Conservation (phyloP, 768 basidiomycete species). For the Leccinellum luteum region DNA sequence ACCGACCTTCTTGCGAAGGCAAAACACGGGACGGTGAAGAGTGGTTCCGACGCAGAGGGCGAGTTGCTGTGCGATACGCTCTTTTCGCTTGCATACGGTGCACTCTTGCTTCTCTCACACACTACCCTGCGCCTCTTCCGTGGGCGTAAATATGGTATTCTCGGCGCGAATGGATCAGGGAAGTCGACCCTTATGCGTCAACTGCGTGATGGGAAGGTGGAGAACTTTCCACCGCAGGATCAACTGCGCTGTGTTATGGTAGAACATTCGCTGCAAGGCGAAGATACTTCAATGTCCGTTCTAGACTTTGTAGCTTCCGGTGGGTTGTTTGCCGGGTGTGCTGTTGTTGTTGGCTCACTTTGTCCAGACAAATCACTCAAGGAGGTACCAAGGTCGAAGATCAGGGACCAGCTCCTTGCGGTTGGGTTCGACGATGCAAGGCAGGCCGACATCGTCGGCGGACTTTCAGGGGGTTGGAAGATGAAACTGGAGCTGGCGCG, state of each 20-base stretch:
- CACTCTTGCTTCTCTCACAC: conserved; percentile 90
- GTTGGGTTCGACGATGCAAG: conserved; percentile 90
- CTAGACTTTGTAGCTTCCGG: conserved; percentile 89
- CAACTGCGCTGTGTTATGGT: conserved; percentile 93
- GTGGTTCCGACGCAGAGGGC: conserved; percentile 62
- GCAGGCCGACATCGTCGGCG: conserved; percentile 82
- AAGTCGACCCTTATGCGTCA: conserved; percentile 97
- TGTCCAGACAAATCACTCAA: conserved; percentile 65
- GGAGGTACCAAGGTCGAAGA: conserved; percentile 61
- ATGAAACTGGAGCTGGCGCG: conserved; percentile 97
- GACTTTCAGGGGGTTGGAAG: conserved; percentile 97
- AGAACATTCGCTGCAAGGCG: conserved; percentile 93
- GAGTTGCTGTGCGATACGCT: conserved; percentile 89
- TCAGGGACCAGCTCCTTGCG: conserved; percentile 74
- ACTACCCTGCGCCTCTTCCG: conserved; percentile 86
- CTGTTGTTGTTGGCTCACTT: conserved; percentile 1
- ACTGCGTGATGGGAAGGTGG: conserved; percentile 90
- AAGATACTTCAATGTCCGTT: conserved; percentile 79
- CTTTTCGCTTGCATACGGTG: conserved; percentile 95
- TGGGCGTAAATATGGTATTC: conserved; percentile 91
- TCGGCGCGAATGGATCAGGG: conserved; percentile 94
- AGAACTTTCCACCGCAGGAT: conserved; percentile 91
- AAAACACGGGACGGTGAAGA: conserved; percentile 47
- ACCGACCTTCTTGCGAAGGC: conserved; percentile 41
- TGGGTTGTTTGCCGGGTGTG: conserved; percentile 32